These are phyloP conservation scores for Typha latifolia DNA, from an alignment of 176 grass and related monocot genomes.

Conservation along the genomic window DNA sequence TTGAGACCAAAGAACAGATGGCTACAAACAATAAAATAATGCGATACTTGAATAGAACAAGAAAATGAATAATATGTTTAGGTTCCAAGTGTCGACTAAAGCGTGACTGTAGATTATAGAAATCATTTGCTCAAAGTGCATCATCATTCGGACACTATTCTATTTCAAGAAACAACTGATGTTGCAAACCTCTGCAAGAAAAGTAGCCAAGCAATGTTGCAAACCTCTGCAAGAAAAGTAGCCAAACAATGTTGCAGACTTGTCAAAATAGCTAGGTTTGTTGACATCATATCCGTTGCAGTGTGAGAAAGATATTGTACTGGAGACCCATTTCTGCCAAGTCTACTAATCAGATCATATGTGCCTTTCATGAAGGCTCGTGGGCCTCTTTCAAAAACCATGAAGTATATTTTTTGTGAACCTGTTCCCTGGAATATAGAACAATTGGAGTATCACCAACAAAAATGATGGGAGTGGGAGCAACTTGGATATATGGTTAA, in stretches of 20 bases:
- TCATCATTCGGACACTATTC: neutral
- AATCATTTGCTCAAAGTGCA: neutral
- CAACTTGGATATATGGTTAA: neutral
- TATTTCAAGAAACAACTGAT: neutral
- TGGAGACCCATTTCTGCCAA: conserved; percentile 34
- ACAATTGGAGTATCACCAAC: conserved; percentile 7
- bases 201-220: conserved; percentile 52
- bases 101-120: neutral
- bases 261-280: conserved; percentile 49
- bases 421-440: conserved; percentile 38
- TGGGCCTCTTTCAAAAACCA: conserved; percentile 91
- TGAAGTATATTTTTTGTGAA: conserved; percentile 74
- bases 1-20: neutral
- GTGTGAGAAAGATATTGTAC: conserved; percentile 43
- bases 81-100: neutral
- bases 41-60: neutral
- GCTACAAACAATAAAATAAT: neutral
- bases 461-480: conserved; percentile 5
- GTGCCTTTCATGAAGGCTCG: conserved; percentile 56
- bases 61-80: neutral
- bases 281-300: conserved; percentile 67
- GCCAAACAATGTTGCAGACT: conserved; percentile 59
- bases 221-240: conserved; percentile 86
- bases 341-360: conserved; percentile 39
- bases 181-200: conserved; percentile 76